Percentiles rank a stretch among this genome's conserved stretches.
Evolutionary conservation across 352 stramenopile genomes (phyloP).

Genomic region (Achlya hypogyna): DNA sequence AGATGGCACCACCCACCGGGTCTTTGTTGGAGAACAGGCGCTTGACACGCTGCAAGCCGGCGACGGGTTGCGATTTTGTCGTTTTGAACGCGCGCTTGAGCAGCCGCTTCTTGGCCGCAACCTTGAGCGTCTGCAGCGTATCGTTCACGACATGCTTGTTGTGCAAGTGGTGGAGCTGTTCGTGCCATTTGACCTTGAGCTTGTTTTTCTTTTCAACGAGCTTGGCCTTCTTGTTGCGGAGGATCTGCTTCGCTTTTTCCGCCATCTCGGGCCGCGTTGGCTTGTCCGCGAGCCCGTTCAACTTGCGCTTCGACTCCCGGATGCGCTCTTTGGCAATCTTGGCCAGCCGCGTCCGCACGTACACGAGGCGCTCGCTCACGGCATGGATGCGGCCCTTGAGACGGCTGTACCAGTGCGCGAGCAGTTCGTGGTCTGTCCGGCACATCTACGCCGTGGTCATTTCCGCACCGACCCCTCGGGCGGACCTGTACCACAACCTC

Average conservation of each 20-base stretch:
- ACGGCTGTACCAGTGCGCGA: conserved; percentile 4
- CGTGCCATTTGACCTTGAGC: conserved; percentile 17
- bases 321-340: conserved; percentile 14
- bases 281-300: neutral
- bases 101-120: conserved; percentile 4
- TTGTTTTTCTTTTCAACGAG: conserved; percentile 16
- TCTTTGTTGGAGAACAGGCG: conserved; percentile 15
- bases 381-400: neutral
- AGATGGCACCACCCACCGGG: neutral
- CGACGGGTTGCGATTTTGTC: neutral
- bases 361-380: conserved; percentile 2
- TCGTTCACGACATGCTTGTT: conserved; percentile 16
- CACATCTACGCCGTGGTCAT: too few relatives aligned
- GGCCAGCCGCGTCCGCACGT: conserved; percentile 1
- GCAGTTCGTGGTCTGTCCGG: neutral
- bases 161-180: conserved; percentile 16
- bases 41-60: conserved; percentile 13
- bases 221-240: conserved; percentile 18
- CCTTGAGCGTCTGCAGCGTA: conserved; percentile 1
- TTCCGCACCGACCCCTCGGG: too few relatives aligned
- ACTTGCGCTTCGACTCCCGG: conserved; percentile 11
- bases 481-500: neutral
- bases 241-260: conserved; percentile 9
- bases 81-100: neutral
- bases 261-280: neutral